Conservation (phyloP, 208 protist species). For the Novymonas esmeraldas region DNA sequence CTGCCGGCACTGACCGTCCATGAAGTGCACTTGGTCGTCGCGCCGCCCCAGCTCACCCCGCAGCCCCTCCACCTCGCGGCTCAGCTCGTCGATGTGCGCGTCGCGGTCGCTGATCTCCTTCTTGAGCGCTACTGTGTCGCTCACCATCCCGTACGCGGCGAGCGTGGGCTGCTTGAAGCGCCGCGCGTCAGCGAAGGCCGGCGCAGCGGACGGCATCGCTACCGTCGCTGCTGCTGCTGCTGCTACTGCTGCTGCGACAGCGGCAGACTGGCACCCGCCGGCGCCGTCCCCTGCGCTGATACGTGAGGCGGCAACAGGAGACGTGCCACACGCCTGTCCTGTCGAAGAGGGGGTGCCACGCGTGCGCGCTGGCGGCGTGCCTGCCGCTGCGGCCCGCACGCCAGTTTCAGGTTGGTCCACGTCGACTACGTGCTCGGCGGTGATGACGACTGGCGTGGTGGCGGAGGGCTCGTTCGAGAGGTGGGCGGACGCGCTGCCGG, state of each 20-base stretch:
- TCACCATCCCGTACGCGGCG: conserved; percentile 60
- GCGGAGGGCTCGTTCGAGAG: conserved; percentile 17
- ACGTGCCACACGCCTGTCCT: background rate
- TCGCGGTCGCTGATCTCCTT: conserved; percentile 64
- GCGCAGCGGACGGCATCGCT: background rate
- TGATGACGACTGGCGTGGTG: conserved; percentile 7
- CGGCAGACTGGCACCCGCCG: background rate
- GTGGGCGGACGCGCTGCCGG: conserved; percentile 15
- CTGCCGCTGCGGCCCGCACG: background rate
- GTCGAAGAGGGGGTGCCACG: background rate
- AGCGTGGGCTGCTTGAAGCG: conserved; percentile 69
- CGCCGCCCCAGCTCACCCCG: conserved; percentile 32
- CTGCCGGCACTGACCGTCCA: conserved; percentile 33
- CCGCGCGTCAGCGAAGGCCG: conserved; percentile 20
- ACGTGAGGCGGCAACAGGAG: conserved; percentile 1
- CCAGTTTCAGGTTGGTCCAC: conserved; percentile 18
- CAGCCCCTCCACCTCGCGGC: conserved; percentile 22
- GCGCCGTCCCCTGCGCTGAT: conserved; percentile 4
- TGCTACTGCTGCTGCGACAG: background rate
- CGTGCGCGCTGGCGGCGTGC: background rate
- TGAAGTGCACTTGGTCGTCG: conserved; percentile 34
- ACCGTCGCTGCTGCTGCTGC: background rate
- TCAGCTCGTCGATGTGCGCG: conserved; percentile 57
- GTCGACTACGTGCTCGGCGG: conserved; percentile 16
- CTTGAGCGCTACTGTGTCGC: conserved; percentile 46